A percentile compares a stretch with the other conserved stretches of the same genome.
Evolutionary conservation across 2,329 filamentous ascomycete genomes (phyloP).

Genomic region (Drechslerella coelobrocha): DNA sequence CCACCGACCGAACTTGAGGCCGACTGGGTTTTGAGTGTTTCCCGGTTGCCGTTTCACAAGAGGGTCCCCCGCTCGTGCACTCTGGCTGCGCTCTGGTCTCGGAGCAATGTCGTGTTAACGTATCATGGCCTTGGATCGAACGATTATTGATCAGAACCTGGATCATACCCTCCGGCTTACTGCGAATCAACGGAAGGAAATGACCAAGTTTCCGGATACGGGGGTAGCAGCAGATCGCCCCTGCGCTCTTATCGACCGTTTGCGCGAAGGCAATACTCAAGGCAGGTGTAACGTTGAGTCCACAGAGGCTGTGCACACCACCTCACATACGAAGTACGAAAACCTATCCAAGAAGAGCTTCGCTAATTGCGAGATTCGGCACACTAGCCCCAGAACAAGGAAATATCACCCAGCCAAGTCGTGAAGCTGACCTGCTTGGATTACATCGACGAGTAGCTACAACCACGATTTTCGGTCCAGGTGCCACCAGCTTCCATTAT

Average conservation of each 20-base stretch:
- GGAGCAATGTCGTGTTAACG: slow-evolving; percentile 16
- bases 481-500: slow-evolving; percentile 9
- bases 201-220: slow-evolving; percentile 45
- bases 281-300: slow-evolving; percentile 47
- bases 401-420: slow-evolving; percentile 40
- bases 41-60: not conserved
- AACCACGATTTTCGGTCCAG: slow-evolving; percentile 14
- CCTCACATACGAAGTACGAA: slow-evolving; percentile 19
- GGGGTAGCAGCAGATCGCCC: slow-evolving; percentile 43
- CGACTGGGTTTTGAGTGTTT: too few relatives aligned
- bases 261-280: slow-evolving; percentile 29
- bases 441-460: slow-evolving; percentile 28
- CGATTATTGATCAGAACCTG: slow-evolving; percentile 47
- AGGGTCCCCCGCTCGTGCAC: not conserved
- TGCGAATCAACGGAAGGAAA: slow-evolving; percentile 38
- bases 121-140: slow-evolving; percentile 19
- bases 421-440: slow-evolving; percentile 4
- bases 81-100: not conserved
- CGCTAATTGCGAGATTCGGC: slow-evolving; percentile 42
- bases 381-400: slow-evolving; percentile 35
- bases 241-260: slow-evolving; percentile 28
- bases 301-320: slow-evolving; percentile 41
- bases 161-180: slow-evolving; percentile 44
- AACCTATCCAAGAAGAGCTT: slow-evolving; percentile 9
- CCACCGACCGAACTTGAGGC: not conserved